Evolutionary conservation across 805 yeast species (phyloP).

Genomic region (Cyberlindnera subsufficiens): DNA sequence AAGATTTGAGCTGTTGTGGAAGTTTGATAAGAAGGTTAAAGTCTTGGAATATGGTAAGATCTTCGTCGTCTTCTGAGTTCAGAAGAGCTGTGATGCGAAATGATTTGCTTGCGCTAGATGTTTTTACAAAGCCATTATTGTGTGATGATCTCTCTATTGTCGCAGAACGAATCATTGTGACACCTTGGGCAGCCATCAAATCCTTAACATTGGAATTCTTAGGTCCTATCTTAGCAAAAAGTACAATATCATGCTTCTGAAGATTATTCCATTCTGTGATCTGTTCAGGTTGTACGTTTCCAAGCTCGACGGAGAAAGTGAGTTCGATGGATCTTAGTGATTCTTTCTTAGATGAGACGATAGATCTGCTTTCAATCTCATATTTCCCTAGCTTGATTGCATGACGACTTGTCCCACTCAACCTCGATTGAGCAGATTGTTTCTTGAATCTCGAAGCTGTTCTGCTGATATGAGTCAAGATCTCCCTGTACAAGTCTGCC

Average conservation of each 20-base stretch:
- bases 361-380: not conserved
- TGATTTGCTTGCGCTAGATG: not conserved
- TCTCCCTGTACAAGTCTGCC: not conserved
- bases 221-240: slow-evolving; percentile 5
- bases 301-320: slow-evolving; percentile 3
- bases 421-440: slow-evolving; percentile 4
- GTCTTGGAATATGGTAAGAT: not conserved
- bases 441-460: slow-evolving; percentile 11
- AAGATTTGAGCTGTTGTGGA: slow-evolving; percentile 3
- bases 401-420: slow-evolving; percentile 18
- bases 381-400: slow-evolving; percentile 4
- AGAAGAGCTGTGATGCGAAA: not conserved
- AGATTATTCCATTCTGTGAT: slow-evolving; percentile 13
- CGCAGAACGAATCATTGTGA: slow-evolving; percentile 3
- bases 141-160: not conserved
- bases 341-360: not conserved
- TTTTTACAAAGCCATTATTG: not conserved
- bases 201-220: slow-evolving; percentile 5
- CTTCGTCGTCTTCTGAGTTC: not conserved
- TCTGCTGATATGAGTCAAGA: slow-evolving; percentile 8
- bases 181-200: slow-evolving; percentile 7
- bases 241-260: slow-evolving; percentile 10
- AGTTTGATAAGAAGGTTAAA: slow-evolving; percentile 25
- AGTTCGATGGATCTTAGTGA: not conserved
- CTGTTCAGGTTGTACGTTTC: not conserved